Evolutionary conservation across 306 rosid genomes (phyloP), one percentile per base, ranked within the genome.

Genomic region (Parietaria judaica): DNA sequence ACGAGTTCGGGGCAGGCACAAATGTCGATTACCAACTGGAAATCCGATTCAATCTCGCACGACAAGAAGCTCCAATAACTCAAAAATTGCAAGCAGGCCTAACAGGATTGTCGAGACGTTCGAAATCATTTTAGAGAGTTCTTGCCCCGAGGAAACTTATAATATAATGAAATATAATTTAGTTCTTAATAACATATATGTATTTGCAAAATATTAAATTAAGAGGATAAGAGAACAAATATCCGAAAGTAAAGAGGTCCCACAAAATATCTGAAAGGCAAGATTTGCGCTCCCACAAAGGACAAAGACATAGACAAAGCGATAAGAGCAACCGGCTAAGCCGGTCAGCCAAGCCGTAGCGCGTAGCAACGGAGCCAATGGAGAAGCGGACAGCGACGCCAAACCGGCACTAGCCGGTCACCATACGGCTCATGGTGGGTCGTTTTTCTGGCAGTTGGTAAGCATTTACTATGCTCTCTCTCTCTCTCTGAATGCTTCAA

Each of bases 391-490:
- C 53, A 12, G 7, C 7, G 34, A 51, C 5, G 39, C 16, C 5
- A 11, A 43, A 6, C 39, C 36, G 74, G 66, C 23, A 63, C 10
- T 54, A 6, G 51, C 81, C 73, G 78, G 78, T 51, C 23, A 64
- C 74, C 72, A 81, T 84, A 81, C 83, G 76, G 77, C 63, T 63
- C 72, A 73, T 76, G 79, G 76, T 79, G 70, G 80, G 86, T 70
- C 71, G 84, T 79, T 83, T 66, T 72, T 63, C 50, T 80, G 78
- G 87, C 84, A 79, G 90, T 81, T 84, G 84, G 90, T 70, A 76
- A 49, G 85, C 87, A 84, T 76, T 81, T 79, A 84, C 66, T 74
- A 75, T 74, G 86, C 58, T 44, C 53, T 61, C 55, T 46, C 14
- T 31, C 16, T 60, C 60, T 51, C 54, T 50, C 59, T 47, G 12